Evolutionary conservation across 768 basidiomycete genomes (phyloP).

Genomic region (Saitozyma podzolica): DNA sequence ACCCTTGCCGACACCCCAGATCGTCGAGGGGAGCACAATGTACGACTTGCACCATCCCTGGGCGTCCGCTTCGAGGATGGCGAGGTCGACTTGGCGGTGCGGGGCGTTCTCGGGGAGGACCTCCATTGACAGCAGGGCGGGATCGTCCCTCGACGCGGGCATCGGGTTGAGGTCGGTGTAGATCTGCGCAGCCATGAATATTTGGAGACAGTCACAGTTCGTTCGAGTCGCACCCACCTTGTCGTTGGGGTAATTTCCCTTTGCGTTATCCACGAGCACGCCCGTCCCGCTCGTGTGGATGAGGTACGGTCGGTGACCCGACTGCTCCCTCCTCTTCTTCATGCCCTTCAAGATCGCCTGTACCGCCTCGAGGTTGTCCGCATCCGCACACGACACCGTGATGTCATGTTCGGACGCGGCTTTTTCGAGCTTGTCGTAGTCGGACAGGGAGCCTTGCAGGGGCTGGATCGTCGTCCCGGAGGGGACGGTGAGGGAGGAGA

Average conservation of each 20-base stretch:
- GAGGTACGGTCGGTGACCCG: conserved; percentile 44
- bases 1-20: conserved; percentile 43
- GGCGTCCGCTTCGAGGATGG: conserved; percentile 44
- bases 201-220: neutral
- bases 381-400: conserved; percentile 41
- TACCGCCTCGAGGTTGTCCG: conserved; percentile 39
- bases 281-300: conserved; percentile 51
- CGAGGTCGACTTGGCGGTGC: conserved; percentile 49
- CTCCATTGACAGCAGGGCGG: conserved; percentile 41
- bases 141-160: conserved; percentile 25
- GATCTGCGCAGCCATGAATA: conserved; percentile 19
- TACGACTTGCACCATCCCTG: conserved; percentile 40
- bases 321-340: conserved; percentile 44
- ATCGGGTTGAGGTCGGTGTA: conserved; percentile 49
- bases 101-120: conserved; percentile 35
- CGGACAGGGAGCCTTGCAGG: conserved; percentile 38
- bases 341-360: conserved; percentile 45
- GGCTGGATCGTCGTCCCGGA: conserved; percentile 17
- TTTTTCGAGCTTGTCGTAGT: conserved; percentile 37
- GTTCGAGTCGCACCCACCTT: conserved; percentile 19
- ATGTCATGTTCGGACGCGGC: conserved; percentile 41
- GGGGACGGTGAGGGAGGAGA: conserved; percentile 27
- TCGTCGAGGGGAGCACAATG: conserved; percentile 51
- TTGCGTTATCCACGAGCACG: conserved; percentile 40
- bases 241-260: conserved; percentile 40